Evolutionary conservation across 495 filamentous ascomycete species (phyloP), one percentile per base, ranked within the genome.

Genomic region (Penicillium mononematosum): DNA sequence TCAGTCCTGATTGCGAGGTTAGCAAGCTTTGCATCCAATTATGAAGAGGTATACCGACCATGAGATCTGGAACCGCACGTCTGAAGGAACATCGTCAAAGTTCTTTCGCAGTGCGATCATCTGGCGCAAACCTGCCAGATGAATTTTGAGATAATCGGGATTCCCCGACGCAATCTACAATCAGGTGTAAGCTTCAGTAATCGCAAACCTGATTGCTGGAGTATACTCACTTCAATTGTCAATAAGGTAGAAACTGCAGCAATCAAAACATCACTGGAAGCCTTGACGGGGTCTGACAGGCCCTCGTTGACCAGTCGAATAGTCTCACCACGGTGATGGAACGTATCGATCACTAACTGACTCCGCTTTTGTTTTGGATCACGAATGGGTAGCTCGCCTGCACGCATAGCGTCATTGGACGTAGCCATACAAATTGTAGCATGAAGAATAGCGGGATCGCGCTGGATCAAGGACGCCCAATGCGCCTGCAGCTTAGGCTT

Each of bases 311-410:
- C 75, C 45, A 79, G 58, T 24, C 71, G 62, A 50, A 79, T 79
- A 9, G 76, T 79, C 57, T 78, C 74, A n/a, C 75, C 76, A 7
- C 75, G 70, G 34, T 78, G 75, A 44, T 77, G 74, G 32, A 76
- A 72, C 1, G 72, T 72, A 53, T 79, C 76, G 12, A 79, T 66
- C 42, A 79, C 63, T 8, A 78, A 63, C 19, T 58, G 60, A 56
- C 70, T 76, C 24, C 65, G 60, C 50, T 60, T 66, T 50, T 71
- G 69, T 24, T 63, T 70, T 10, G 73, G 68, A 53, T 78, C 74
- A 27, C 63, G 66, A 14, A 77, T 47, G 5, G 73, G 73, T 32
- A 77, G 63, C 22, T 75, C 72, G 7, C 76, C 76, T 6, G 63
- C 56, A 19, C 53, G 61, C 59, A 79, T 68, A 3, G 76, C 74